These are phyloP conservation scores for Acanthamoeba castellanii DNA, from an alignment of 208 protist genomes.

Conservation along the genomic window DNA sequence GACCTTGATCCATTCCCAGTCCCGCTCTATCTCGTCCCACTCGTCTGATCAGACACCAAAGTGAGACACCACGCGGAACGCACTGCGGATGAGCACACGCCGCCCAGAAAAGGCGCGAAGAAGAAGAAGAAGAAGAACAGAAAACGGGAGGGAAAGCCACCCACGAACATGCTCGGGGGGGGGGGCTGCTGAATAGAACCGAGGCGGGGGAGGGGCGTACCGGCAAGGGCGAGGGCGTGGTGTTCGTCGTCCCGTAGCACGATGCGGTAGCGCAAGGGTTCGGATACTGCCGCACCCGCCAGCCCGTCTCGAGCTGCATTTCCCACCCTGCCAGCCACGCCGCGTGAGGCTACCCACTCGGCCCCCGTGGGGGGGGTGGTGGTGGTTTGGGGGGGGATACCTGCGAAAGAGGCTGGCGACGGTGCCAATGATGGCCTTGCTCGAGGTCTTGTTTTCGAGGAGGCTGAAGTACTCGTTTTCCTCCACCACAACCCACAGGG, in stretches of 20 bases:
- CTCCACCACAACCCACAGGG: slow-evolving; percentile 16
- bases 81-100: not conserved
- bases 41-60: not conserved
- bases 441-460: not conserved
- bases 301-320: not conserved
- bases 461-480: slow-evolving; percentile 42
- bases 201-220: not conserved
- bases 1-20: slow-evolving; percentile 56
- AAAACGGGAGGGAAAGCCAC: not conserved
- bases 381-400: too few relatives aligned
- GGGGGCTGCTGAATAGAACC: too few relatives aligned
- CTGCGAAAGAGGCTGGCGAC: slow-evolving; percentile 15
- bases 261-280: slow-evolving; percentile 40
- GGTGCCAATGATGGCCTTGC: slow-evolving; percentile 1
- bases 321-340: slow-evolving; percentile 18
- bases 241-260: not conserved
- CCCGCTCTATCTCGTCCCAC: slow-evolving; percentile 21
- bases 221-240: slow-evolving; percentile 35
- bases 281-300: not conserved
- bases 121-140: not conserved
- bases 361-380: too few relatives aligned
- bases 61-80: too few relatives aligned
- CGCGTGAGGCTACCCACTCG: not conserved
- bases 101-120: too few relatives aligned
- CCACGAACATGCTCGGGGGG: too few relatives aligned